Evolutionary conservation across 768 basidiomycete genomes (phyloP).

Genomic region (Rhodotorula sphaerocarpa): DNA sequence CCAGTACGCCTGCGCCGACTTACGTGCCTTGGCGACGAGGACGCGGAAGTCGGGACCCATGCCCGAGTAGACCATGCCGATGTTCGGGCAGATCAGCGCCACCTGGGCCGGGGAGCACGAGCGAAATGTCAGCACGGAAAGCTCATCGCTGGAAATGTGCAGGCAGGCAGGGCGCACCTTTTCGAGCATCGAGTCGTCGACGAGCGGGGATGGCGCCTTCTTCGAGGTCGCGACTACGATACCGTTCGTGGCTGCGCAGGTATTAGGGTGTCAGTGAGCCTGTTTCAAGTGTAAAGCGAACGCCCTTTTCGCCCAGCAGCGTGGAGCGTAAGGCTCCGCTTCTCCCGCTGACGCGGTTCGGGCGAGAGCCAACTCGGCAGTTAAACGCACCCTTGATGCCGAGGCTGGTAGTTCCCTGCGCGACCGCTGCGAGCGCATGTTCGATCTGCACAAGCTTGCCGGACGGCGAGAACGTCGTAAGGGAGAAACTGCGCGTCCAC

Average conservation of each 20-base stretch:
- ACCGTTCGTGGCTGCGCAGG: constrained; percentile 76
- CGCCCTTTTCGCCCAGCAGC: too few species aligned
- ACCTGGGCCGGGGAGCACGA: constrained; percentile 10
- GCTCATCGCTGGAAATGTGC: neutral
- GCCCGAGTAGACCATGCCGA: constrained; percentile 97
- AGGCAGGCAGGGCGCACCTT: constrained; percentile 46
- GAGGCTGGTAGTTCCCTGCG: constrained; percentile 78
- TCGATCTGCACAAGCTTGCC: constrained; percentile 89
- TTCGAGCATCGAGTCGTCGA: constrained; percentile 96
- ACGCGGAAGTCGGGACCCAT: constrained; percentile 99
- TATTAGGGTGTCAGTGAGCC: neutral
- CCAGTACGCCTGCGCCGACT: constrained; percentile 98
- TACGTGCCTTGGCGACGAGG: constrained; percentile 84
- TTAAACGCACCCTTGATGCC: constrained; percentile 81
- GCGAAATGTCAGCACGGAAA: neutral
- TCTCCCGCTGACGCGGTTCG: neutral
- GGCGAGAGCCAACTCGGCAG: neutral
- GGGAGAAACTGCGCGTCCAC: constrained; percentile 77
- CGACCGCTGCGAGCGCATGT: constrained; percentile 93
- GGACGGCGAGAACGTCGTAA: constrained; percentile 91
- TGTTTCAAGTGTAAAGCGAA: too few species aligned
- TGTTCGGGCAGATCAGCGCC: constrained; percentile 93
- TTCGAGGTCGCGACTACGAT: constrained; percentile 99
- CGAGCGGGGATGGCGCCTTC: constrained; percentile 93
- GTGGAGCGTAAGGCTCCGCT: too few species aligned